Percentiles rank a stretch among this genome's conserved stretches.
Conservation (phyloP, 2,329 filamentous ascomycete species). For the Eutypella sp. region DNA sequence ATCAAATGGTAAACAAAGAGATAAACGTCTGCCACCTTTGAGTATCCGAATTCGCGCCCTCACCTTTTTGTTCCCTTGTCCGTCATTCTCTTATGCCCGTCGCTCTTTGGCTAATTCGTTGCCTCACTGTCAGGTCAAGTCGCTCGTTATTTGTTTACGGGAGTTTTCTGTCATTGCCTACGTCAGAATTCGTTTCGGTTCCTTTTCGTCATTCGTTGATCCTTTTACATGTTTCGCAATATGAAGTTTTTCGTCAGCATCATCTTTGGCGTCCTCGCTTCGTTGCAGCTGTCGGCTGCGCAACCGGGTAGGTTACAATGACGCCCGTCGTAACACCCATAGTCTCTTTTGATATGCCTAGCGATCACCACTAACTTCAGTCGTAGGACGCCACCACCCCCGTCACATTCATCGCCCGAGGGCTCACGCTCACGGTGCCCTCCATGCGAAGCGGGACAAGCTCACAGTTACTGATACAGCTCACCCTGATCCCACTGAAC, state of each 20-base stretch:
- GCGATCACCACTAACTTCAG: slow-evolving; percentile 6
- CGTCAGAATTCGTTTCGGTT: slow-evolving; percentile 2
- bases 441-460: slow-evolving; percentile 19
- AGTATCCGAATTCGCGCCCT: slow-evolving; percentile 7
- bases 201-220: slow-evolving; percentile 5
- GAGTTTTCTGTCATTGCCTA: slow-evolving; percentile 11
- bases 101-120: slow-evolving; percentile 15
- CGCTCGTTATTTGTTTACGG: slow-evolving; percentile 17
- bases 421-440: slow-evolving; percentile 11
- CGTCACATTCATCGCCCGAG: slow-evolving; percentile 28
- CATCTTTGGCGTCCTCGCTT: slow-evolving; percentile 30
- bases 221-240: slow-evolving; percentile 18
- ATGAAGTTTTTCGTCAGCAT: slow-evolving; percentile 43
- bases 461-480: slow-evolving; percentile 33
- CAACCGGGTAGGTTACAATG: slow-evolving; percentile 31
- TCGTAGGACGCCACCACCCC: slow-evolving; percentile 27
- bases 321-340: no score
- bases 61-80: slow-evolving; percentile 15
- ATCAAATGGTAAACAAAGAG: no score
- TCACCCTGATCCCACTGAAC: slow-evolving; percentile 34
- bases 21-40: no score
- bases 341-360: neutral
- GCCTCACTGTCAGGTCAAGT: slow-evolving; percentile 14
- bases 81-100: slow-evolving; percentile 12
- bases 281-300: slow-evolving; percentile 36